Base-by-base conservation (phyloP, 225 moss, liverwort and hornwort species). In the Pleurozium schreberi region DNA sequence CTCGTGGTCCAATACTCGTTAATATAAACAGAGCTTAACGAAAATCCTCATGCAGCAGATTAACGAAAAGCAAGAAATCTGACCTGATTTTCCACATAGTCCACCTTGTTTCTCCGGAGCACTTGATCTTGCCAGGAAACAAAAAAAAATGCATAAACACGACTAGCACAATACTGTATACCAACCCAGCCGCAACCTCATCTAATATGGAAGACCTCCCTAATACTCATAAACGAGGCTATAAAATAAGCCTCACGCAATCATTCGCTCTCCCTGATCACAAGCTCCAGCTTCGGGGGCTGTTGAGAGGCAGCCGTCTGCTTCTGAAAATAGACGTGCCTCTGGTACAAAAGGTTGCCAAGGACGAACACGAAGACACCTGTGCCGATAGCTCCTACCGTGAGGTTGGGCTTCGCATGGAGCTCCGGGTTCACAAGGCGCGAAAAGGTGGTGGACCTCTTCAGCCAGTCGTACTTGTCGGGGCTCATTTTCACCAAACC, bases 381-480 rank as follows among this genome's bases (percentile, higher is more conserved):
- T 68, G 98, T 99, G 59, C 98, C 98, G 53, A 99, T 91, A 14
- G 93, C 96, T 59, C 97, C 97, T 38, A 99, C 93, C 83, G 88
- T 88, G 60, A 95, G 93, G 87, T 99, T 99, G 65, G 98, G 98
- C 90, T 96, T 99, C 30, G 93, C 94, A 89, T 99, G 96, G 71
- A 99, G 96, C 95, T 99, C 98, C n/a, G 98, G 98, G 89, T 99
- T 99, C 83, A 97, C 94, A 49, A 99, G 82, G 36, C 97, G 95
- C 52, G 98, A 97, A 52, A 96, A 97, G 57, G 93, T 93, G 5
- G 95, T 92, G 62, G 96, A 90, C 88, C 93, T 92, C 61, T 92
- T 93, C 91, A 96, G 91, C 97, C 97, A 99, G 83, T 97, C 92
- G 71, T 95, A 36, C 81, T 88, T 93, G 85, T 93, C 94, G 25